Evolutionary conservation across 2,329 filamentous ascomycete genomes (phyloP).

Genomic region (Elsinoe fawcettii): DNA sequence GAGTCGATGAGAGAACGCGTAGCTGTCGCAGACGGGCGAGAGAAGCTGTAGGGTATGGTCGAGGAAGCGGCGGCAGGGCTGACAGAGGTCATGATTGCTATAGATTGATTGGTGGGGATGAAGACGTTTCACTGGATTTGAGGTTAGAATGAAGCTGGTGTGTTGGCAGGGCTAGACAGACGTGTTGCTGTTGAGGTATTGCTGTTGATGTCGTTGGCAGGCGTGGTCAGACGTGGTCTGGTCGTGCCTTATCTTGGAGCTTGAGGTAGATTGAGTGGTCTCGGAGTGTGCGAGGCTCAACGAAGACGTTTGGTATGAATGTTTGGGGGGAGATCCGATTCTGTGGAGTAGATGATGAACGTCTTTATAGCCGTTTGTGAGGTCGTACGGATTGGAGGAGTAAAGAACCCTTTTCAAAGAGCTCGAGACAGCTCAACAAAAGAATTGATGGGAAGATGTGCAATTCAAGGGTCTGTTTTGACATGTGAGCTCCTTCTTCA

Average conservation of each 20-base stretch:
- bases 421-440: background rate
- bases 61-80: conserved; percentile 12
- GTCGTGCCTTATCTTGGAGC: background rate
- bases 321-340: background rate
- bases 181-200: conserved; percentile 13
- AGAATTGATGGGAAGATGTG: background rate
- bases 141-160: background rate
- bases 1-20: conserved; percentile 21
- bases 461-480: background rate
- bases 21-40: conserved; percentile 19
- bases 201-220: conserved; percentile 4
- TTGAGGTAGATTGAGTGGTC: background rate
- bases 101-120: conserved; percentile 7
- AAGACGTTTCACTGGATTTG: background rate
- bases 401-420: background rate
- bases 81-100: conserved; percentile 10
- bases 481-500: background rate
- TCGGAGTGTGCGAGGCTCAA: background rate
- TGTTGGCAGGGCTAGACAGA: conserved; percentile 4
- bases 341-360: background rate
- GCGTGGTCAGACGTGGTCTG: background rate
- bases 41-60: conserved; percentile 20
- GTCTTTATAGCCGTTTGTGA: background rate
- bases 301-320: background rate
- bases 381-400: background rate